These are phyloP conservation scores for Candida ascalaphidarum DNA, from an alignment of 805 yeast species.

Conservation along the genomic window DNA sequence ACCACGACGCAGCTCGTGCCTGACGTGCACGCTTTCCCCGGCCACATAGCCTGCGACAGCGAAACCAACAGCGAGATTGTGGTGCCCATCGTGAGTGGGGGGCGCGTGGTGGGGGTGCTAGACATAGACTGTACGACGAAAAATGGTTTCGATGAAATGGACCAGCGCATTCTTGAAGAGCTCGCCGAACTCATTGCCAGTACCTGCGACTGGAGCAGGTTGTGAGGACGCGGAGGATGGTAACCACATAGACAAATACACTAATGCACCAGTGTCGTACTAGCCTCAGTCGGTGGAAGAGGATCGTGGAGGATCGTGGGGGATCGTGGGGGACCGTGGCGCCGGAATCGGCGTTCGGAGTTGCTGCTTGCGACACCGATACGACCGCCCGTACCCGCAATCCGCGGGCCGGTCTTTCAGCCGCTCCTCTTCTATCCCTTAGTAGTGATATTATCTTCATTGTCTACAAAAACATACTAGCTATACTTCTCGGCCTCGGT, in stretches of 20 bases:
- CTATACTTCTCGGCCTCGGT: background rate
- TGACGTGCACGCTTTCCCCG: slow-evolving; percentile 73
- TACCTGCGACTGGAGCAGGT: slow-evolving; percentile 53
- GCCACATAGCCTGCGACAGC: slow-evolving; percentile 97
- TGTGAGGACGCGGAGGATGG: slow-evolving; percentile 1
- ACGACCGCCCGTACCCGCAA: too few species aligned
- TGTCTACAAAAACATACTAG: background rate
- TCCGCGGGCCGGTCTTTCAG: too few species aligned
- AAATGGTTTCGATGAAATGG: slow-evolving; percentile 62
- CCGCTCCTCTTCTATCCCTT: too few species aligned
- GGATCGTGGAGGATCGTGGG: too few species aligned
- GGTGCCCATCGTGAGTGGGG: slow-evolving; percentile 56
- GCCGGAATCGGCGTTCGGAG: too few species aligned
- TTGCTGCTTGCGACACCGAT: too few species aligned
- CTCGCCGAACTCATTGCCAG: slow-evolving; percentile 46
- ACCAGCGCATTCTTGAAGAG: slow-evolving; percentile 48
- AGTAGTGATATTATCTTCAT: too few species aligned
- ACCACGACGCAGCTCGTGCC: slow-evolving; percentile 63
- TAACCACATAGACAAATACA: too few species aligned
- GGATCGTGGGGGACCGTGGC: too few species aligned
- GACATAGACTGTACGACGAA: slow-evolving; percentile 72
- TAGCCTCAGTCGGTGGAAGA: too few species aligned
- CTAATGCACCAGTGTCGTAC: too few species aligned
- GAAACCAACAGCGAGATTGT: slow-evolving; percentile 91
- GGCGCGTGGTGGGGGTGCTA: slow-evolving; percentile 58